A percentile compares a stretch with the other conserved stretches of the same genome.
Evolutionary conservation across 176 grass and related monocot genomes (phyloP).

Genomic region (Raddia guianensis): DNA sequence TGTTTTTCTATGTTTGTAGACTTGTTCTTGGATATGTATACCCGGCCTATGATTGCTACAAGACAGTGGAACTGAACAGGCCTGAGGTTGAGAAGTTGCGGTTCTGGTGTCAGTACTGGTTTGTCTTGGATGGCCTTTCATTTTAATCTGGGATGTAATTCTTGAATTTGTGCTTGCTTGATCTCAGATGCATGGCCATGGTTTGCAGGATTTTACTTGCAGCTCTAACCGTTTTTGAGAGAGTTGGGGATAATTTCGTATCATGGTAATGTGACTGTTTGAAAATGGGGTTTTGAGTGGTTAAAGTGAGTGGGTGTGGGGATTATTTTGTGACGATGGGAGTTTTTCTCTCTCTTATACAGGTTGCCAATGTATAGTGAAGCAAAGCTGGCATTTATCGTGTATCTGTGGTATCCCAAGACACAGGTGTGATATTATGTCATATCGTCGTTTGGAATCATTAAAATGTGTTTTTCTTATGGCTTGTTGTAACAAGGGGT

Average conservation of each 20-base stretch:
- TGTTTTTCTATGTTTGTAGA: conserved; percentile 44
- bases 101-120: conserved; percentile 99
- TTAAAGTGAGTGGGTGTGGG: neutral
- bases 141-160: conserved; percentile 18
- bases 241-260: conserved; percentile 73
- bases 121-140: conserved; percentile 17
- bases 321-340: neutral
- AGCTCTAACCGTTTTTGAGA: conserved; percentile 70
- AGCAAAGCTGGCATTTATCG: conserved; percentile 87
- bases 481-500: conserved; percentile 10
- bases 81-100: conserved; percentile 82
- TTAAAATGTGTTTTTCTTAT: conserved; percentile 14
- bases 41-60: conserved; percentile 94
- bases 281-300: neutral
- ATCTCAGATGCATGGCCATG: neutral
- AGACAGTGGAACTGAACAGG: conserved; percentile 75
- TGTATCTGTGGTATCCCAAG: conserved; percentile 91
- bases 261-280: conserved; percentile 70
- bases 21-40: conserved; percentile 86
- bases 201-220: conserved; percentile 84
- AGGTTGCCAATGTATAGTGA: conserved; percentile 97
- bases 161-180: neutral
- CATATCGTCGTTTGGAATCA: neutral
- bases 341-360: neutral
- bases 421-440: conserved; percentile 56